Percentiles rank a stretch among this genome's conserved stretches.
Conservation (phyloP, 2,329 filamentous ascomycete genomes). For the Microdochium paspali region DNA sequence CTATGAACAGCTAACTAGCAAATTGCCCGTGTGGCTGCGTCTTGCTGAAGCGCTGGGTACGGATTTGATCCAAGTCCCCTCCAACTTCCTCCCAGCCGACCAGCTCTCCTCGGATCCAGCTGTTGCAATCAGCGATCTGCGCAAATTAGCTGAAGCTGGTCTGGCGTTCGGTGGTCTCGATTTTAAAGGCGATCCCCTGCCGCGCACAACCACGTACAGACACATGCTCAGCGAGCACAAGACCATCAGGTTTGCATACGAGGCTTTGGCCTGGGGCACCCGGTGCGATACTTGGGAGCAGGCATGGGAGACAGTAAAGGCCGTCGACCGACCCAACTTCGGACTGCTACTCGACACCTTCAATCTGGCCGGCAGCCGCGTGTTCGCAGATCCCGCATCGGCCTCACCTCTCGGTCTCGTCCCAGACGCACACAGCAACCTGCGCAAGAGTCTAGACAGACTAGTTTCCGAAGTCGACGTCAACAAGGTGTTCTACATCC, state of each 20-base stretch:
- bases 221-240: neutral
- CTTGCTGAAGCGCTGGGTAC: constrained; percentile 46
- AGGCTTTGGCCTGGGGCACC: constrained; percentile 51
- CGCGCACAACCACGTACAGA: constrained; percentile 8
- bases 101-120: constrained; percentile 24
- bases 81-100: constrained; percentile 37
- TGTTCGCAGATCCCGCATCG: constrained; percentile 45
- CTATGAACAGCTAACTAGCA: constrained; percentile 31
- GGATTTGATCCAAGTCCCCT: constrained; percentile 53
- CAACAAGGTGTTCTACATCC: constrained; percentile 51
- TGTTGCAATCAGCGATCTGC: constrained; percentile 43
- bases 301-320: constrained; percentile 43
- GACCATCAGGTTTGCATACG: constrained; percentile 47
- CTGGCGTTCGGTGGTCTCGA: constrained; percentile 8
- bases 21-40: constrained; percentile 50
- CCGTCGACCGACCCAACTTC: constrained; percentile 47
- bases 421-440: constrained; percentile 27
- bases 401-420: constrained; percentile 28
- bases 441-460: constrained; percentile 33
- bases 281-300: constrained; percentile 50
- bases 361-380: constrained; percentile 44
- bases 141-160: constrained; percentile 46
- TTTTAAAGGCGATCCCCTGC: constrained; percentile 20
- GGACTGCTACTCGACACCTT: constrained; percentile 55
- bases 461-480: constrained; percentile 35